phyloP scores from a whole-genome alignment of 2,329 filamentous ascomycete species.

The Fusarium redolens region DNA sequence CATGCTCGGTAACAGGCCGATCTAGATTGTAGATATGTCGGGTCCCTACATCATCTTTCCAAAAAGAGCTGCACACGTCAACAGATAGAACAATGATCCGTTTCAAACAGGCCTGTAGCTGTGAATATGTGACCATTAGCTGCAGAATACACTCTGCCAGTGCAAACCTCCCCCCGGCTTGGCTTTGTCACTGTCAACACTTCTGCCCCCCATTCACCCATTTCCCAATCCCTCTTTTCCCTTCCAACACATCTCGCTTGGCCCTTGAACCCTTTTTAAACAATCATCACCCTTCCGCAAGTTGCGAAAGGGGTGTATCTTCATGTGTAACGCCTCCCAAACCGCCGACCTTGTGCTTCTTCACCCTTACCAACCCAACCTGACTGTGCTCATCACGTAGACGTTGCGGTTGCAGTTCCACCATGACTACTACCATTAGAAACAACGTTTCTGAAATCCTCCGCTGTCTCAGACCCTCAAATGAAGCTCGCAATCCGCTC shows the following conservation, averaged over 20 bases:
- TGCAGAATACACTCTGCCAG: neutral
- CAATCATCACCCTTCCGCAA: conserved; percentile 27
- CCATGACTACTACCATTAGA: conserved; percentile 36
- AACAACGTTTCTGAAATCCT: conserved; percentile 40
- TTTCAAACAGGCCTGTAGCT: neutral
- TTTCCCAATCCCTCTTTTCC: neutral
- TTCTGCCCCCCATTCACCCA: neutral
- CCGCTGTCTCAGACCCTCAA: conserved; percentile 48
- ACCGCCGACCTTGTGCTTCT: conserved; percentile 20
- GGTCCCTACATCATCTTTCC: conserved; percentile 30
- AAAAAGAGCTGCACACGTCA: neutral
- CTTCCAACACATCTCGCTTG: conserved; percentile 20
- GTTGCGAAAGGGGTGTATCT: conserved; percentile 18
- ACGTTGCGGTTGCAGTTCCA: conserved; percentile 38
- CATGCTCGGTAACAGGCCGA: conserved; percentile 13
- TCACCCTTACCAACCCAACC: conserved; percentile 6
- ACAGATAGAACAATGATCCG: neutral
- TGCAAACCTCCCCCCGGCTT: conserved; percentile 16
- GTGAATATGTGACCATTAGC: neutral
- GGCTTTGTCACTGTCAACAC: conserved; percentile 15
- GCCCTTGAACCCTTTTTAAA: conserved; percentile 16
- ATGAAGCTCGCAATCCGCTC: conserved; percentile 29
- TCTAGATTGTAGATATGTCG: conserved; percentile 21
- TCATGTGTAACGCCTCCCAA: conserved; percentile 36
- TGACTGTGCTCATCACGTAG: conserved; percentile 9